Evolutionary conservation across 2,329 filamentous ascomycete species (phyloP), one percentile per base, ranked within the genome.

Genomic region (Phialophora chinensis): DNA sequence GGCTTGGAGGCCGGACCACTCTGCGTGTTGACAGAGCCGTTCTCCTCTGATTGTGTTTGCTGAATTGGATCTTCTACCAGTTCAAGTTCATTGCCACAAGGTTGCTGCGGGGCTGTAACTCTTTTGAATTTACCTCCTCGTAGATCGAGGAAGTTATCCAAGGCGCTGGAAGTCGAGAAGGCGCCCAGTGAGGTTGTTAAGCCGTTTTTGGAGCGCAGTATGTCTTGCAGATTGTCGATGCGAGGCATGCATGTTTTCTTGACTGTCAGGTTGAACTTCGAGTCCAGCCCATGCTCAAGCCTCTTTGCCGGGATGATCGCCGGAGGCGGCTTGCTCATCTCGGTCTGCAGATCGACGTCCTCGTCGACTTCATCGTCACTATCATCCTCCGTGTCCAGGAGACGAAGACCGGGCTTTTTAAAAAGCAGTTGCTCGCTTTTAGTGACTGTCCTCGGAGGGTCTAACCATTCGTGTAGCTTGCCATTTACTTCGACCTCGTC

Each of bases 41-140:
- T 29, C 27, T 53, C n/a, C n/a, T 60, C 55, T 20, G 57, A 56
- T 38, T 70, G 69, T 42, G 70, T 71, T n/a, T 53, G 50, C 25
- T 66, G 63, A n/a, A 72, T 72, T 2, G 69, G 69, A 60, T 72
- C 68, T 44, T 69, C 57, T 23, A 60, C 38, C 35, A n/a, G 20
- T 20, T 53, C 53, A 55, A 69, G 25, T 58, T 69, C 65, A 6
- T 62, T 23, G 29, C 20, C 47, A 3, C 49, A 55, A 33, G 44
- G 20, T 33, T 10, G 20, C 25, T 38, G 35, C 23, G 29, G 25
- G 53, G 29, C 35, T 27, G 38, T 6, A 33, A 29, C 29, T 52
- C 27, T 58, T 50, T 70, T 71, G 66, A 72, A 73, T 33, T 66
- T 69, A n/a, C 63, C 65, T 10, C 69, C 69, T 54, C 71, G 67